These are phyloP conservation scores for Erodium maritimum DNA, from an alignment of 345 rosid species.

Conservation along the genomic window DNA sequence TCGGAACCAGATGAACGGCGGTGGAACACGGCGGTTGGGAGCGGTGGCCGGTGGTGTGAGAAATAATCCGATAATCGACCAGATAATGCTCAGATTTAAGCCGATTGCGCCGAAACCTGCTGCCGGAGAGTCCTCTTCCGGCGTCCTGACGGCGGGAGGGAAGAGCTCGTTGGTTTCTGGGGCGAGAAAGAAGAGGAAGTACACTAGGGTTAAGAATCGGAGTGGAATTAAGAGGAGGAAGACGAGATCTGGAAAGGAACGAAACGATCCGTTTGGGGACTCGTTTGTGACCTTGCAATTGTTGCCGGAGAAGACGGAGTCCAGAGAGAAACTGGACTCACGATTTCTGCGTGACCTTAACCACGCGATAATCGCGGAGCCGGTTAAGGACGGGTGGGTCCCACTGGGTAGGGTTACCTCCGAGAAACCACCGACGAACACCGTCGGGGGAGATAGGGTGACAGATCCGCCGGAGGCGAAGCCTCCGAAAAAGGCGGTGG, in stretches of 20 bases:
- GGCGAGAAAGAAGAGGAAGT: constrained; percentile 49
- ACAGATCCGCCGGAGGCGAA: constrained; percentile 15
- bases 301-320: constrained; percentile 30
- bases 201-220: constrained; percentile 43
- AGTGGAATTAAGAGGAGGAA: constrained; percentile 13
- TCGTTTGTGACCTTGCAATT: constrained; percentile 41
- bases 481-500: constrained; percentile 15
- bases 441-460: background rate
- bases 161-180: constrained; percentile 13
- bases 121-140: constrained; percentile 15
- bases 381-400: constrained; percentile 3
- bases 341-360: constrained; percentile 18
- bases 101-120: constrained; percentile 87
- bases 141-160: constrained; percentile 8
- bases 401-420: constrained; percentile 2
- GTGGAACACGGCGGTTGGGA: constrained; percentile 13
- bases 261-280: constrained; percentile 7
- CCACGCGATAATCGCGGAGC: constrained; percentile 8
- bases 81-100: constrained; percentile 63
- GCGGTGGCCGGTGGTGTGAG: constrained; percentile 18
- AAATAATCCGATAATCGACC: constrained; percentile 35
- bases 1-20: constrained; percentile 27
- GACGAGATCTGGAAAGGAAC: constrained; percentile 11
- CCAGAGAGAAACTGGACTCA: constrained; percentile 3
- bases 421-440: background rate